Base-by-base conservation (phyloP, 2,329 filamentous ascomycete genomes). In the Paecilomyces dactylethromorphus region DNA sequence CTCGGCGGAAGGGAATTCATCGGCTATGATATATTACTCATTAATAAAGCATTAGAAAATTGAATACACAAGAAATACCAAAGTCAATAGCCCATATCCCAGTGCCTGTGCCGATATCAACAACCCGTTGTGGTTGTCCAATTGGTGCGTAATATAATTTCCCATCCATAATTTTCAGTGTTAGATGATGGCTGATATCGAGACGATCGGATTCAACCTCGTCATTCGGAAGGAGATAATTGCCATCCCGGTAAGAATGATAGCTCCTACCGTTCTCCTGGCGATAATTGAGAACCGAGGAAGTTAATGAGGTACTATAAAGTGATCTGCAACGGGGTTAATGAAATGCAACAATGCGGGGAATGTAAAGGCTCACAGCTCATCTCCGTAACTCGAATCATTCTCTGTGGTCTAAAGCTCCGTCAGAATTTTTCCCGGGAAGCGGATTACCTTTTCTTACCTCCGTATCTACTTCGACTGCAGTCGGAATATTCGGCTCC, bases 1-100 rank as follows among this genome's bases (percentile, higher is more conserved):
- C 45, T 68, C 54, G 15, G 69, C 64, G 26, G 59, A 63, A n/a
- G 68, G 68, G 31, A 65, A 68, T 35, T 61, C 56, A 59, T 71
- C 69, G 39, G 68, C 69, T 67, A 15, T 29, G 50, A 15, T 2
- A 21, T 18, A 13, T 15, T 18, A 21, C 4, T 3, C 15, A 4
- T 32, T 18, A 10, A 24, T 24, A 58, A 8, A 2, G 57, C 24
- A 26, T 8, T 3, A 55, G 63, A 62, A 62, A 56, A 22, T 3
- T 3, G 18, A 53, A 50, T 8, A 22, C 18, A 53, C 21, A 53
- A 10, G 15, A 24, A 15, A 11, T 53, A 53, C 51, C 68, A 68
- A 53, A 66, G 64, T 22, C 67, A 26, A 53, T 53, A 5, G 51
- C 51, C 51, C 51, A 53, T 53, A 53, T 53, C n/a, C 51, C 66